Base-by-base conservation (phyloP, 305 asterid species). In the Plantago coronopus region DNA sequence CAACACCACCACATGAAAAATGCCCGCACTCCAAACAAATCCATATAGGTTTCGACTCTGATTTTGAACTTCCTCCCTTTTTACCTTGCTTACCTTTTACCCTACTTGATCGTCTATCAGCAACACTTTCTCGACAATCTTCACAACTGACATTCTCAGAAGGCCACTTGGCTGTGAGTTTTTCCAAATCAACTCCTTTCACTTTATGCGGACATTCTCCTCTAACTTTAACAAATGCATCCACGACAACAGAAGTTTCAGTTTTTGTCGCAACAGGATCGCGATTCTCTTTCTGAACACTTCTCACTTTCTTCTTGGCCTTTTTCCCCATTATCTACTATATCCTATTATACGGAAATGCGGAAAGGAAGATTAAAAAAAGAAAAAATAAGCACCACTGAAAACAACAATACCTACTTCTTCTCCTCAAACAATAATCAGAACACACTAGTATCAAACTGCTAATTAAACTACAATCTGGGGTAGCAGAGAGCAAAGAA, bases 1-100 rank as follows among this genome's bases (percentile, higher is more conserved):
- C 99, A 63, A 78, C 81, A 56, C 94, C 99, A 59, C 99, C 97
- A 57, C 99, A 93, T 2, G 95, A 81, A 63, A 81, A 78, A 77
- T 83, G 88, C 21, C 90, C 97, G 51, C 99, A 93, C 48, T 68
- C 86, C 78, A 93, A 69, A 72, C 99, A 93, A 62, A 89, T 70
- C 99, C 97, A 93, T 61, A 93, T 79, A 54, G 94, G 72, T 75
- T 66, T 86, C 4, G 81, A 66, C 48, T 67, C 84, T 0, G 82
- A 78, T 55, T 77, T 86, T 9, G 83, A 55, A 53, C 65, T 65
- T 48, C 78, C 73, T 54, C 78, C 76, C 46, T 74, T 81, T 56
- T 75, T 78, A 17, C 76, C 81, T 27, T 72, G 82, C 59, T 81
- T 81, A 19, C 61, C 67, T 73, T 74, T 82, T 27, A 73, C 82